Evolutionary conservation across 179 eudicot genomes (phyloP).

Genomic region (Actinidia chinensis): DNA sequence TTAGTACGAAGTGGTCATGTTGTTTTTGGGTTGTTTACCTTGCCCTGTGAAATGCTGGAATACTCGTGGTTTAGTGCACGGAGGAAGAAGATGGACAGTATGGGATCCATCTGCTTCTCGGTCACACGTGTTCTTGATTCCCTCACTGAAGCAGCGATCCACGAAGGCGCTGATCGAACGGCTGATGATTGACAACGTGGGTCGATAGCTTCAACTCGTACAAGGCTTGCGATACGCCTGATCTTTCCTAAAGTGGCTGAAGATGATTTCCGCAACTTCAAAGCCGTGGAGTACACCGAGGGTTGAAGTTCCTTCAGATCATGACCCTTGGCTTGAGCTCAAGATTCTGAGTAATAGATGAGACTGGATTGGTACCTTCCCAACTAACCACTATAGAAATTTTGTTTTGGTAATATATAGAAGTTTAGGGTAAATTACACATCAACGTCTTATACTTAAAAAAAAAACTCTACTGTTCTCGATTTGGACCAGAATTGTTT

Average conservation of each 20-base stretch:
- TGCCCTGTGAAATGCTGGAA: slow-evolving; percentile 14
- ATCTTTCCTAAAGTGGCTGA: slow-evolving; percentile 75
- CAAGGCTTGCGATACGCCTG: slow-evolving; percentile 82
- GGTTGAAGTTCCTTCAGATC: slow-evolving; percentile 70
- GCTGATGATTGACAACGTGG: slow-evolving; percentile 62
- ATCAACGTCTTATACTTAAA: no score
- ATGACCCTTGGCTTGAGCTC: slow-evolving; percentile 84
- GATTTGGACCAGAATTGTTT: no score
- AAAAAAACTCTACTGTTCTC: no score
- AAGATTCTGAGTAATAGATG: slow-evolving; percentile 86
- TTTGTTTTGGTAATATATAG: no score
- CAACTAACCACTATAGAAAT: neutral
- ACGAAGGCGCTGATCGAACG: slow-evolving; percentile 51
- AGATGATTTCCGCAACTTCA: slow-evolving; percentile 48
- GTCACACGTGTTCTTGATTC: slow-evolving; percentile 82
- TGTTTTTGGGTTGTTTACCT: no score
- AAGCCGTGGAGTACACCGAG: slow-evolving; percentile 68
- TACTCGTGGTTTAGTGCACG: slow-evolving; percentile 41
- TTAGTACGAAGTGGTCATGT: no score
- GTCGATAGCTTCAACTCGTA: slow-evolving; percentile 80
- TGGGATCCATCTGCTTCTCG: slow-evolving; percentile 73
- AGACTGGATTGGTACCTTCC: slow-evolving; percentile 61
- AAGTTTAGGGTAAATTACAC: neutral
- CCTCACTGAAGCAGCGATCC: slow-evolving; percentile 77
- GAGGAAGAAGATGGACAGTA: slow-evolving; percentile 70